Evolutionary conservation across 1,139 yeast genomes (phyloP), one percentile per base, ranked within the genome.

Genomic region (Kluyveromyces sp.): DNA sequence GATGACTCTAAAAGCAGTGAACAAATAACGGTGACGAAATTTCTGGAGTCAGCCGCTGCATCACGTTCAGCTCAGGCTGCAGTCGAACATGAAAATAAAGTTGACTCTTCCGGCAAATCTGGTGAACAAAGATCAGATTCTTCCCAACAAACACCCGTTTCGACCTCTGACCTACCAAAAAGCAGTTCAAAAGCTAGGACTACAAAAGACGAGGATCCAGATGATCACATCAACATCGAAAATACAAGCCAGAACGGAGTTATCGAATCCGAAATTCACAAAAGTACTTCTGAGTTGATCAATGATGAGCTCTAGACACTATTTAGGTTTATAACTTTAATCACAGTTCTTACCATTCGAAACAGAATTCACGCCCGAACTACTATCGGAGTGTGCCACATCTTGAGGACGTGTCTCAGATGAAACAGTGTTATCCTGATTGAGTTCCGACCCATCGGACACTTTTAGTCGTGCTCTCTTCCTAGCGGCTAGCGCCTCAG

Each of bases 401-500:
- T 22, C 26, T 9, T 22, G 26, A 6, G 9, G 26, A 6, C 8
- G 26, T 6, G 26, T 9, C 6, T 22, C 26, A 22, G 26, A 22
- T 22, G 26, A 22, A 9, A 6, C 9, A 6, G 9, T 9, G 6
- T 6, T 9, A 22, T 9, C 9, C 9, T 22, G 8, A 22, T 22
- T 22, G 26, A 22, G 8, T 9, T 22, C 8, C 8, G 26, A 9
- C 26, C 9, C 9, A 22, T 9, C 26, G 9, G 26, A 22, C 26
- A 6, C 9, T 26, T 40, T 39, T 34, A 48, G 47, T 26, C 43
- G 36, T 13, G 45, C 44, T 36, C 51, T 60, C 48, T 59, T 53
- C 44, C 58, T 56, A 12, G 69, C 64, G 16, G 46, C 51, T 41
- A 58, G 68, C 0, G 94, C 94, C 45, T 67, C 68, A 34, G 61